Evolutionary conservation across 805 yeast genomes (phyloP).

Genomic region (Metschnikowia anglica): DNA sequence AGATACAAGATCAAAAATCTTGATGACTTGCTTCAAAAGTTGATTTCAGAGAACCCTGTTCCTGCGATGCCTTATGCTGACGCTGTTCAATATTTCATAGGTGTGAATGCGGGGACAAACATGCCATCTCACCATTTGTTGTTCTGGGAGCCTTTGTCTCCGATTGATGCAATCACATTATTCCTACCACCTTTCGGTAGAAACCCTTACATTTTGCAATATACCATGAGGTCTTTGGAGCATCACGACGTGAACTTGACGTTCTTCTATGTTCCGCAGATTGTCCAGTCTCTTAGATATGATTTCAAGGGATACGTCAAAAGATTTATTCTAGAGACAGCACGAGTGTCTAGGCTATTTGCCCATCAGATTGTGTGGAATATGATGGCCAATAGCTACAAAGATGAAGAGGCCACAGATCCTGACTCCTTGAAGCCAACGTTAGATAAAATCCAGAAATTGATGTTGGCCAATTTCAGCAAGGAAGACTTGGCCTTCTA

Average conservation of each 20-base stretch:
- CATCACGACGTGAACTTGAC: constrained; percentile 82
- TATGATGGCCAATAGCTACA: constrained; percentile 87
- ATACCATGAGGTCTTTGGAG: constrained; percentile 86
- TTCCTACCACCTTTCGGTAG: constrained; percentile 72
- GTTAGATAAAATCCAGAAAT: constrained; percentile 67
- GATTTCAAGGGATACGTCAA: constrained; percentile 85
- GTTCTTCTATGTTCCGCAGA: constrained; percentile 96
- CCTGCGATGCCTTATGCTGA: constrained; percentile 54
- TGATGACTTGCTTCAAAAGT: constrained; percentile 39
- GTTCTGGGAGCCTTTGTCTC: constrained; percentile 76
- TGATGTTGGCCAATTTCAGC: constrained; percentile 63
- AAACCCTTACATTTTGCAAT: constrained; percentile 73
- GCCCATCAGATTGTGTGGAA: constrained; percentile 99
- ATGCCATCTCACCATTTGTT: constrained; percentile 46
- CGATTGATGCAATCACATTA: constrained; percentile 80
- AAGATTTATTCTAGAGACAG: constrained; percentile 86
- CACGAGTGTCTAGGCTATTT: constrained; percentile 83
- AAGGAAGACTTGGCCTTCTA: constrained; percentile 65
- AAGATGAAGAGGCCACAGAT: constrained; percentile 79
- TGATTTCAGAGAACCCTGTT: constrained; percentile 58
- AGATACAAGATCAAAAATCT: constrained; percentile 51
- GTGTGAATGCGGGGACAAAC: constrained; percentile 36
- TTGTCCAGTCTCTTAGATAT: constrained; percentile 86
- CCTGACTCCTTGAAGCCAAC: constrained; percentile 84
- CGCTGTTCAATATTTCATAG: constrained; percentile 56